Base-by-base conservation (phyloP, 495 filamentous ascomycete genomes). In the Corynascus novoguineensis region DNA sequence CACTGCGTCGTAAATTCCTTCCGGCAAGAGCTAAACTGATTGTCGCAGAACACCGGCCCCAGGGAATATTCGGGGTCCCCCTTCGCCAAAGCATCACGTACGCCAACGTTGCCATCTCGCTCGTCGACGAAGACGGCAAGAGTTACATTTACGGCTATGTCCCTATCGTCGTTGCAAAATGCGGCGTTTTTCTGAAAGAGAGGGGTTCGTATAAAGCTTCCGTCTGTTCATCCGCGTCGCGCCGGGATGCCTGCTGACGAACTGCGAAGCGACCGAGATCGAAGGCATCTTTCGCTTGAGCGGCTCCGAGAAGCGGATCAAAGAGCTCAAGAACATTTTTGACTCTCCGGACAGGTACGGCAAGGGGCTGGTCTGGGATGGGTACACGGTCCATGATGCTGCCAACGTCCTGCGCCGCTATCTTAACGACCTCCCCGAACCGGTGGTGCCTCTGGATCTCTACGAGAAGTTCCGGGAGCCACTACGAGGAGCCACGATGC, bases 141-240 rank as follows among this genome's bases (percentile, higher is more conserved):
- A 96, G 90, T 70, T 97, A 93, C 68, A 96, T 97, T 25, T 99
- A 99, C 71, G 93, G 93, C 62, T 99, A 99, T 69, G 92, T 99
- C 5, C 93, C 93, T 10, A 97, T 99, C 61, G 92, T 99, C 45
- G 92, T 99, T 37, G 93, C 93, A 5, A 99, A 99, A 71, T 99
- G 93, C 71, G 93, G 93, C 46, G 92, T 99, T 1, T 99, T 90
- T 64, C 73, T 99, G 60, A 99, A 99, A 69, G 93, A 99, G 70
- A 97, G 96, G 85, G 93, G 93, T 96, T 66, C 60, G 81, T 76
- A 38, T 29, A 24, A n/a, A n/a, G n/a, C 22, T 49, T 46, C 37
- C 19, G 14, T 35, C 11, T n/a, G 25, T 15, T 5, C 40, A 12
- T 34, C 27, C 27, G 41, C 31, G n/a, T 29, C 53, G 14, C 31